A percentile compares a stretch with the other conserved stretches of the same genome.
phyloP scores from a whole-genome alignment of 2,329 filamentous ascomycete species.

The Xylariomycetidae sp. region DNA sequence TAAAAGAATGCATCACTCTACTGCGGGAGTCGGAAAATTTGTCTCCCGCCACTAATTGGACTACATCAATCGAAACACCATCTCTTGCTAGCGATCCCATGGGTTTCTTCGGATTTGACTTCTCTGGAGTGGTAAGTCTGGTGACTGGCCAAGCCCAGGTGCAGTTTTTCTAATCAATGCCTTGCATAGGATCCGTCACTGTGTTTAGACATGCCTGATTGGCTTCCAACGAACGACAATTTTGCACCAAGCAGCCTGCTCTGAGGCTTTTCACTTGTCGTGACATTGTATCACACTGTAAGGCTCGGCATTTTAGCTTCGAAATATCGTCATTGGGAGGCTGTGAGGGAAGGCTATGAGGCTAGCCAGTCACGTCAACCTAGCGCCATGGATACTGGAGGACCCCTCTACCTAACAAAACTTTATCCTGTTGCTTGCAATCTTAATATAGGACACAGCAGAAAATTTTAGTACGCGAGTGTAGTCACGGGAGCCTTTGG shows the following conservation, averaged over 20 bases:
- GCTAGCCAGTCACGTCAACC: no score
- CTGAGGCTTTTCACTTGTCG: neutral
- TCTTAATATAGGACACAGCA: no score
- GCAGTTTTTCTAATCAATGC: neutral
- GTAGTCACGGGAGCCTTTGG: neutral
- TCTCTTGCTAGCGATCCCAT: slow-evolving; percentile 8
- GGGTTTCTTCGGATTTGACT: slow-evolving; percentile 16
- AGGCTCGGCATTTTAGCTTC: no score
- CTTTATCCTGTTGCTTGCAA: no score
- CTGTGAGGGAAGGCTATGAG: no score
- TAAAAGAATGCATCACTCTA: slow-evolving; percentile 6
- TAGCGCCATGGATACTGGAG: no score
- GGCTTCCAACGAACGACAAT: slow-evolving; percentile 3
- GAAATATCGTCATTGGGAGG: no score
- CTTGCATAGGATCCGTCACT: slow-evolving; percentile 9
- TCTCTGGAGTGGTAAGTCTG: slow-evolving; percentile 11
- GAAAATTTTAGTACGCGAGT: no score
- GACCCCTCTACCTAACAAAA: no score
- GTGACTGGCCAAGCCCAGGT: neutral
- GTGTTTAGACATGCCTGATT: slow-evolving; percentile 7
- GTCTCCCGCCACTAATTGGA: slow-evolving; percentile 1
- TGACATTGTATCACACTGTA: neutral
- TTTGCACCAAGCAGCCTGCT: neutral
- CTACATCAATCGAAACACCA: slow-evolving; percentile 7
- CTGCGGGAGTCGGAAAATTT: slow-evolving; percentile 11